Percentiles rank a stretch among this genome's conserved stretches.
These are phyloP conservation scores for Mariannaea elegans DNA, from an alignment of 2,329 filamentous ascomycete species.

Conservation along the genomic window DNA sequence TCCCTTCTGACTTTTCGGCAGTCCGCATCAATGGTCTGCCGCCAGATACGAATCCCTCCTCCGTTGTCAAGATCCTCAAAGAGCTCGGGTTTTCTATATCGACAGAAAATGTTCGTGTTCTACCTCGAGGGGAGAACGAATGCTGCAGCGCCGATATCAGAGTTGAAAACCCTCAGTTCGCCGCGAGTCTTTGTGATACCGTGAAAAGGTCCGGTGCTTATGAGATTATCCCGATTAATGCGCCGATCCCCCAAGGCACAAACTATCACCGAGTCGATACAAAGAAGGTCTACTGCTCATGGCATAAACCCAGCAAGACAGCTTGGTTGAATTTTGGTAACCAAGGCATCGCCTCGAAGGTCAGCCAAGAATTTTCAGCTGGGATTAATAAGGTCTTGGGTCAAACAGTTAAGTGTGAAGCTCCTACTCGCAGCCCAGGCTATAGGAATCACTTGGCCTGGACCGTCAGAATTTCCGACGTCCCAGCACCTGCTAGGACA, in stretches of 20 bases:
- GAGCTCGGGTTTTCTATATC: neutral
- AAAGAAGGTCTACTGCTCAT: conserved; percentile 47
- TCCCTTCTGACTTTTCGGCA: conserved; percentile 49
- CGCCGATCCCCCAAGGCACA: conserved; percentile 35
- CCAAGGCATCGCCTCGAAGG: conserved; percentile 27
- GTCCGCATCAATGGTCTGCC: conserved; percentile 45
- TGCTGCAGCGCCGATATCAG: conserved; percentile 8
- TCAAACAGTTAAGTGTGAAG: neutral
- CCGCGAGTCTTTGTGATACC: neutral
- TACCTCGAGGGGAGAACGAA: neutral
- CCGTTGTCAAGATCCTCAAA: conserved; percentile 33
- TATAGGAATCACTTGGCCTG: neutral
- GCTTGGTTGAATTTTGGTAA: conserved; percentile 43
- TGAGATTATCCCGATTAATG: neutral
- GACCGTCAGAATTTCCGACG: conserved; percentile 4
- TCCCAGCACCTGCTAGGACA: neutral
- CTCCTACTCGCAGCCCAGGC: no score
- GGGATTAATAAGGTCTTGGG: conserved; percentile 38
- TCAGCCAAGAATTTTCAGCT: conserved; percentile 29
- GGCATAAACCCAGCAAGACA: conserved; percentile 44
- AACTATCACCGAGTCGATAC: conserved; percentile 45
- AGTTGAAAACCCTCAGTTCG: conserved; percentile 20
- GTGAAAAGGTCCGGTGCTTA: neutral
- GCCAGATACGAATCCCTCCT: conserved; percentile 13
- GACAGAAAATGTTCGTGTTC: neutral